Percentiles rank a stretch among this genome's conserved stretches.
Conservation (phyloP, 345 rosid genomes). For the rapeseed (Brassica napus) region DNA sequence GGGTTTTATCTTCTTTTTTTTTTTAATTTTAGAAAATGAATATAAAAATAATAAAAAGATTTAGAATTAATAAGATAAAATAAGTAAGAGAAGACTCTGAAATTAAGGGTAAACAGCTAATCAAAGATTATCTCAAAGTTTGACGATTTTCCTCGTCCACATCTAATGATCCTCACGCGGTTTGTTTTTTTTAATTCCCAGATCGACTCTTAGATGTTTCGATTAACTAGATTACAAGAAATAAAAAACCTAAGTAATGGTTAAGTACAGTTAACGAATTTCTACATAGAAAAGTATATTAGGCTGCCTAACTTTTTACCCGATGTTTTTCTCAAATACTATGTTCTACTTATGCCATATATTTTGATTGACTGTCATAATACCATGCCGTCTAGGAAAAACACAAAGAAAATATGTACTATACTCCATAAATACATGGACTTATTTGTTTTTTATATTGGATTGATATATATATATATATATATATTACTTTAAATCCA, state of each 20-base stretch:
- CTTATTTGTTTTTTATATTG: not conserved
- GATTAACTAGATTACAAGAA: not conserved
- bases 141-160: slow-evolving; percentile 41
- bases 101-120: slow-evolving; percentile 13
- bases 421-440: not conserved
- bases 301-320: slow-evolving; percentile 26
- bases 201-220: not conserved
- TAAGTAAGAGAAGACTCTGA: slow-evolving; percentile 23
- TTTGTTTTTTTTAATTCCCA: not conserved
- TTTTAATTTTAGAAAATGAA: not conserved
- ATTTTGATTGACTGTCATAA: slow-evolving; percentile 4
- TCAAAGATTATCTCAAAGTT: slow-evolving; percentile 35
- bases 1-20: slow-evolving; percentile 17
- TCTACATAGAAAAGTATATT: not conserved
- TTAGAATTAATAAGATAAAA: not conserved
- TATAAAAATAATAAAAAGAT: not conserved
- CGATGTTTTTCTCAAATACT: not conserved
- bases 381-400: not conserved
- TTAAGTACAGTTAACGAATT: not conserved
- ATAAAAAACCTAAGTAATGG: not conserved
- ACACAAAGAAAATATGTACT: not conserved
- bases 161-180: slow-evolving; percentile 21
- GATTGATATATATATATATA: not conserved
- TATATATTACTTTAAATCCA: not conserved
- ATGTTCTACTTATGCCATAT: not conserved